Evolutionary conservation across 2,329 filamentous ascomycete genomes (phyloP).

Genomic region (Didymella keratinophila): DNA sequence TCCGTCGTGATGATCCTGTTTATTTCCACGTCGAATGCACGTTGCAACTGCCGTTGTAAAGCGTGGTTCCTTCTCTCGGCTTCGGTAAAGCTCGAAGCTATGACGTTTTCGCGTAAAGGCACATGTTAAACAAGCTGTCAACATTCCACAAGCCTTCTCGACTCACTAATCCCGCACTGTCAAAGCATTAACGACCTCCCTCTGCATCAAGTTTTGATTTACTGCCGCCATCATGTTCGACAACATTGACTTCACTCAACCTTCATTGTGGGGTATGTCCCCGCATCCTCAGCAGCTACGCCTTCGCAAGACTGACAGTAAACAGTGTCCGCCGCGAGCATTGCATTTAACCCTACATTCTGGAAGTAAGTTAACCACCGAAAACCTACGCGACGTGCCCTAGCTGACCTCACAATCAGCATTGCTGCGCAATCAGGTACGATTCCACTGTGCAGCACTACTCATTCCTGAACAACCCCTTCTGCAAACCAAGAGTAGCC

Average conservation of each 20-base stretch:
- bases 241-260: constrained; percentile 56
- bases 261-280: constrained; percentile 57
- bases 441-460: constrained; percentile 26
- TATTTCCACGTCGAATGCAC: not conserved
- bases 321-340: constrained; percentile 78
- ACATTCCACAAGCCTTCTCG: constrained; percentile 23
- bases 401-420: constrained; percentile 55
- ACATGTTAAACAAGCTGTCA: constrained; percentile 35
- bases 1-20: not conserved
- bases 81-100: constrained; percentile 30
- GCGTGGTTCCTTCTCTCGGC: not conserved
- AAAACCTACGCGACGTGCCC: not conserved
- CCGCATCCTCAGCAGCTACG: not conserved
- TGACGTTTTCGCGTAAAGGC: constrained; percentile 40
- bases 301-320: constrained; percentile 7
- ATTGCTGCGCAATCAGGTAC: constrained; percentile 83
- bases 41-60: not conserved
- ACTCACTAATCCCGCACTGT: not conserved
- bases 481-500: not conserved
- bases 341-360: constrained; percentile 97
- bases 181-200: not conserved
- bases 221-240: constrained; percentile 30
- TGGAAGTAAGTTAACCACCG: constrained; percentile 77
- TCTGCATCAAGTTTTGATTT: not conserved
- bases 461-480: not conserved